Evolutionary conservation across 768 basidiomycete species (phyloP).

Genomic region (Amanita rimosa): DNA sequence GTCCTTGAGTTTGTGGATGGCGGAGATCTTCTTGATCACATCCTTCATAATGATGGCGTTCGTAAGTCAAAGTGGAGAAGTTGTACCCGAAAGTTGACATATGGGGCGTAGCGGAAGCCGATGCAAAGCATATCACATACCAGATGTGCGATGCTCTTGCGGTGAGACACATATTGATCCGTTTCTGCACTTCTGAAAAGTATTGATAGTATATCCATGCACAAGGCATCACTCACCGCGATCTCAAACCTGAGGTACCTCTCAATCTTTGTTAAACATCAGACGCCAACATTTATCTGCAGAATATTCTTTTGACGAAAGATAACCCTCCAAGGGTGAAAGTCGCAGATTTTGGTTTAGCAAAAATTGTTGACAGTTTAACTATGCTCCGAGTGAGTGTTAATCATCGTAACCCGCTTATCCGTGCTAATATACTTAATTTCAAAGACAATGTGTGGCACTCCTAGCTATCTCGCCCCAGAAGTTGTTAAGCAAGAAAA

Average conservation of each 20-base stretch:
- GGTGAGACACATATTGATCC: slow-evolving; percentile 24
- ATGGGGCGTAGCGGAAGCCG: slow-evolving; percentile 31
- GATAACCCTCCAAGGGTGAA: slow-evolving; percentile 65
- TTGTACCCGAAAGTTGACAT: slow-evolving; percentile 3
- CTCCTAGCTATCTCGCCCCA: slow-evolving; percentile 87
- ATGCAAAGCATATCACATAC: slow-evolving; percentile 59
- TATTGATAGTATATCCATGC: slow-evolving; percentile 48
- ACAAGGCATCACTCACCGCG: slow-evolving; percentile 80
- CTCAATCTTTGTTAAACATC: neutral
- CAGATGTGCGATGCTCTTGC: slow-evolving; percentile 77
- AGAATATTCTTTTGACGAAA: slow-evolving; percentile 79
- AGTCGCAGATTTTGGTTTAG: slow-evolving; percentile 93
- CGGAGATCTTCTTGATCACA: slow-evolving; percentile 80
- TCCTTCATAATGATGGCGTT: slow-evolving; percentile 48
- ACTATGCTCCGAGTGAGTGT: slow-evolving; percentile 65
- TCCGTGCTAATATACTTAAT: slow-evolving; percentile 1
- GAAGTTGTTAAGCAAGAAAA: slow-evolving; percentile 71
- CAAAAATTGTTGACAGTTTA: slow-evolving; percentile 76
- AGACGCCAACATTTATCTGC: neutral
- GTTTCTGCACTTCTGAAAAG: neutral
- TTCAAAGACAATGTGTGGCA: slow-evolving; percentile 85
- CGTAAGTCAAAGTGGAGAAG: slow-evolving; percentile 26
- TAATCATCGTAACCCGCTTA: neutral
- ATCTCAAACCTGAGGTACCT: slow-evolving; percentile 77
- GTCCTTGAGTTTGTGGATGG: slow-evolving; percentile 82